Conservation (phyloP, 192 early-diverging fungal species). For the Polychytrium aggregatum region DNA sequence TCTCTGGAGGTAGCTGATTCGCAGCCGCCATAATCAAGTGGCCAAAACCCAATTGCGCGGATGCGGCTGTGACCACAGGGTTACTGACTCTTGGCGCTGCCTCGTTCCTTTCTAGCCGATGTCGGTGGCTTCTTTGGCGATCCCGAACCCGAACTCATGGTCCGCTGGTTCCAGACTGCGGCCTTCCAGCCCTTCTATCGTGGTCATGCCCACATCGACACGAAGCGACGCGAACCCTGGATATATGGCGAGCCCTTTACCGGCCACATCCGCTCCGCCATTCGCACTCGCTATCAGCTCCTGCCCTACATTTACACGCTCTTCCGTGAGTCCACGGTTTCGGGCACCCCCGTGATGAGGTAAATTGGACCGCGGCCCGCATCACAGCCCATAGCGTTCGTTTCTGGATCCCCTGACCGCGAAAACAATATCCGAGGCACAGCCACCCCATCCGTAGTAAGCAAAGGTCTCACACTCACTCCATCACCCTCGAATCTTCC, state of each 20-base stretch:
- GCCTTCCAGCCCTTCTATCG: conserved; percentile 96
- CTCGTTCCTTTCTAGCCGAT: conserved; percentile 62
- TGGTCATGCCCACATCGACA: conserved; percentile 95
- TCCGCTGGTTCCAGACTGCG: conserved; percentile 96
- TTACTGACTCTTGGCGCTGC: no score
- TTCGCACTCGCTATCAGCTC: conserved; percentile 74
- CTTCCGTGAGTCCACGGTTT: conserved; percentile 63
- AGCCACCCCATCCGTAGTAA: no score
- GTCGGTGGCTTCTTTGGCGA: conserved; percentile 98
- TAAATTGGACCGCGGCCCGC: not conserved
- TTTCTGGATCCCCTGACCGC: no score
- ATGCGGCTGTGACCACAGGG: no score
- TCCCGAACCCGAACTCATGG: conserved; percentile 74
- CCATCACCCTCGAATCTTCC: no score
- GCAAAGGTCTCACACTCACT: no score
- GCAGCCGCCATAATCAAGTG: no score
- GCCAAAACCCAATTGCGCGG: no score
- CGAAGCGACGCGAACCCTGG: conserved; percentile 96
- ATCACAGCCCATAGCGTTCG: no score
- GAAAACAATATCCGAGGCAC: no score
- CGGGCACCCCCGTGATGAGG: conserved; percentile 71
- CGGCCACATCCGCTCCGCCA: conserved; percentile 60
- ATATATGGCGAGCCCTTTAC: conserved; percentile 80
- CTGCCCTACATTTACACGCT: conserved; percentile 90
- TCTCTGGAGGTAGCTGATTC: conserved; percentile 67